Conservation (phyloP, 2,329 filamentous ascomycete species). For the Blastomyces emzantsi region DNA sequence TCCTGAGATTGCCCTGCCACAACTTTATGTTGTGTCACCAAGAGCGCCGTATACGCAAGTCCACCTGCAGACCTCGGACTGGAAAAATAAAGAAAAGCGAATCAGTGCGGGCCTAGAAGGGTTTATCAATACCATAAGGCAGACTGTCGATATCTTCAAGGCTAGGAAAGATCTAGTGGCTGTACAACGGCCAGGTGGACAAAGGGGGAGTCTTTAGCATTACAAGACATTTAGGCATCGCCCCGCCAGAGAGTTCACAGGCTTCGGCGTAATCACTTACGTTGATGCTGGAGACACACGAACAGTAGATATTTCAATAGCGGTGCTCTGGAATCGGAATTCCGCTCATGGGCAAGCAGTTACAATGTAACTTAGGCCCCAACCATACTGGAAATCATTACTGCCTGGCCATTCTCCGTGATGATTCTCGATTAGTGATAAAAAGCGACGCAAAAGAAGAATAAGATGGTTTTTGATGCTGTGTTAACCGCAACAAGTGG, state of each 20-base stretch:
- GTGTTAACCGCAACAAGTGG: background rate
- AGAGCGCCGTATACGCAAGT: background rate
- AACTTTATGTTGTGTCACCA: no score
- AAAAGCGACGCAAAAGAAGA: background rate
- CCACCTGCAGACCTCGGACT: background rate
- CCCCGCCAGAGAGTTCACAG: background rate
- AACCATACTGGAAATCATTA: background rate
- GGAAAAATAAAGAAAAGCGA: background rate
- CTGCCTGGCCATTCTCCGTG: no score
- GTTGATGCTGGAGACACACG: background rate
- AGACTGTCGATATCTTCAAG: background rate
- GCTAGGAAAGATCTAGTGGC: background rate
- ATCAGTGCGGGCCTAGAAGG: background rate
- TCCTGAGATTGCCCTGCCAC: background rate
- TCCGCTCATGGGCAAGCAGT: no score
- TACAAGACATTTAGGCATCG: background rate
- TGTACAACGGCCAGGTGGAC: background rate
- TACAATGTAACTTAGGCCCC: background rate
- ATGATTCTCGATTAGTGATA: background rate
- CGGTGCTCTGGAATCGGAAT: background rate
- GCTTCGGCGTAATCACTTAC: background rate
- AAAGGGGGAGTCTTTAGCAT: background rate
- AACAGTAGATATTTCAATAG: background rate
- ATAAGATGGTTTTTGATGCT: background rate
- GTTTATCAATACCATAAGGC: background rate